Conservation (phyloP, 352 stramenopile species). For the Saprolegnia parasitica region DNA sequence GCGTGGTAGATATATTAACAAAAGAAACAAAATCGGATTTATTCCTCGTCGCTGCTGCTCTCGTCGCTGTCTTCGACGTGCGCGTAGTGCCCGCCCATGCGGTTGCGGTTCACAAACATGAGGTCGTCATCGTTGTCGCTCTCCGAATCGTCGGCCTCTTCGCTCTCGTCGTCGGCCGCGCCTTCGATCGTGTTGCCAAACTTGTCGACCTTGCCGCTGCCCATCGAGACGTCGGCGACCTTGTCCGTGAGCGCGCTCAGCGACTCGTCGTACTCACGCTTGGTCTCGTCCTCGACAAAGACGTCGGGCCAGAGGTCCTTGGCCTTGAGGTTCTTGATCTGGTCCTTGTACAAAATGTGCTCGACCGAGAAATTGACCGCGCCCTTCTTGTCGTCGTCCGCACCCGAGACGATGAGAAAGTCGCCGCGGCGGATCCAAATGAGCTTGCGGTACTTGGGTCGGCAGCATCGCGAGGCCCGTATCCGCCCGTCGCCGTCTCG, state of each 20-base stretch:
- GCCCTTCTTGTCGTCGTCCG: conserved; percentile 81
- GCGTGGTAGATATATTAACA: conserved; percentile 1
- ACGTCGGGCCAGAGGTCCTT: conserved; percentile 86
- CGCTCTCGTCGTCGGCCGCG: neutral
- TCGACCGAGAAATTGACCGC: conserved; percentile 89
- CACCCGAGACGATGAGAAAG: conserved; percentile 92
- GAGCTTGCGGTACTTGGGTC: conserved; percentile 97
- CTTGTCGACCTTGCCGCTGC: conserved; percentile 3
- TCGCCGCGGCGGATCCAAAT: conserved; percentile 98
- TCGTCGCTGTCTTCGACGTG: conserved; percentile 22
- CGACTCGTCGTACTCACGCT: neutral
- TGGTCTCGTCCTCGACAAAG: conserved; percentile 20
- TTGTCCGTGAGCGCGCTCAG: conserved; percentile 4
- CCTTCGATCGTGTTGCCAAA: conserved; percentile 7
- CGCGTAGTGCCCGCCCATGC: conserved; percentile 20
- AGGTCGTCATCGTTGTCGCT: conserved; percentile 2
- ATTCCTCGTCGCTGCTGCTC: conserved; percentile 12
- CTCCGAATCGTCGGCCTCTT: neutral
- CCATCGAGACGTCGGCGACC: conserved; percentile 5
- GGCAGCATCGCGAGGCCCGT: conserved; percentile 92
- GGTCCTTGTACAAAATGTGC: conserved; percentile 98
- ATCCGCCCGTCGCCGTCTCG: conserved; percentile 47
- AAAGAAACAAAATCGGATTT: neutral
- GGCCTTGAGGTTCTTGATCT: conserved; percentile 96
- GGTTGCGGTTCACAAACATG: conserved; percentile 28